Evolutionary conservation across 371 early-diverging fungal genomes (phyloP).

Genomic region (Smittium mucronatum): DNA sequence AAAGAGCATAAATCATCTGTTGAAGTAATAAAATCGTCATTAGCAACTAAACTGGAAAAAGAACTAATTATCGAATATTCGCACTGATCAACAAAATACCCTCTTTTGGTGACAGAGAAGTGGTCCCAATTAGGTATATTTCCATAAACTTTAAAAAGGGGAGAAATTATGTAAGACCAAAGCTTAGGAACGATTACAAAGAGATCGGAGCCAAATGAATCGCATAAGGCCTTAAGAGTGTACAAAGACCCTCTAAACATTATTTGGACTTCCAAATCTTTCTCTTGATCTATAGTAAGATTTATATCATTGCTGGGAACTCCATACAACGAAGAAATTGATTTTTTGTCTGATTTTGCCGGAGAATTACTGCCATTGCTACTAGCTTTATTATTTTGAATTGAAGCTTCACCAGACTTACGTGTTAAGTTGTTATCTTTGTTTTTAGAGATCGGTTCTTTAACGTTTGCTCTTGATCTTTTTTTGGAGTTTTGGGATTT

Average conservation of each 20-base stretch:
- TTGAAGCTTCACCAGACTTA: neutral
- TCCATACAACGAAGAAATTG: neutral
- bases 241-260: constrained; percentile 73
- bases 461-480: constrained; percentile 16
- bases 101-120: neutral
- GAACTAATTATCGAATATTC: neutral
- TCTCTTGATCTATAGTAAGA: constrained; percentile 33
- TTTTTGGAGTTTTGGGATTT: constrained; percentile 15
- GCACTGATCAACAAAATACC: neutral
- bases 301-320: neutral
- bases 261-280: constrained; percentile 38
- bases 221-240: constrained; percentile 54
- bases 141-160: constrained; percentile 34
- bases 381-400: neutral
- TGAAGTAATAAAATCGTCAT: constrained; percentile 6
- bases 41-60: neutral
- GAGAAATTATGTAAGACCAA: constrained; percentile 54
- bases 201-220: constrained; percentile 51
- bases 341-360: neutral
- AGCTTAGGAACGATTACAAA: constrained; percentile 62
- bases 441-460: neutral
- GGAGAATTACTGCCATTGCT: constrained; percentile 13
- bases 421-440: neutral
- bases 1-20: constrained; percentile 10
- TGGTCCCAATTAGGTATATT: constrained; percentile 11